Conservation (phyloP, 148 eudicot species). For the Silene latifolia region DNA sequence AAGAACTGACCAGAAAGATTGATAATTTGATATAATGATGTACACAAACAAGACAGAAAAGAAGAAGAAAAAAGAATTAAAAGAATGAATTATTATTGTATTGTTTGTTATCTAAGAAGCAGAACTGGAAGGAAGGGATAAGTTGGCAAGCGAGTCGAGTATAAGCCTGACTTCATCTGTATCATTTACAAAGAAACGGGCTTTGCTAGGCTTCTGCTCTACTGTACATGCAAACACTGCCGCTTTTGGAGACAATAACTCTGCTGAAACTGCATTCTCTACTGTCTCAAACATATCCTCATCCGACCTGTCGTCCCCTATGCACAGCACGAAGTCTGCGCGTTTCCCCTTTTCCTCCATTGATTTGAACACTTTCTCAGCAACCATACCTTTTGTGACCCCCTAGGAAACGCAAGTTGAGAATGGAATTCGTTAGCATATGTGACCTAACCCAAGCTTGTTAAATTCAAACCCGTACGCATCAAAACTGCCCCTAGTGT, state of each 20-base stretch:
- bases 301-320: conserved; percentile 75
- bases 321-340: conserved; percentile 71
- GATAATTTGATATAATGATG: not conserved
- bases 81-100: conserved; percentile 18
- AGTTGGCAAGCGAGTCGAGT: conserved; percentile 34
- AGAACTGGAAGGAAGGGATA: conserved; percentile 20
- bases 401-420: conserved; percentile 22
- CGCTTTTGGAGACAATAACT: conserved; percentile 55
- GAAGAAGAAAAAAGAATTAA: conserved; percentile 4
- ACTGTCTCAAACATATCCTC: conserved; percentile 85
- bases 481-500: no score
- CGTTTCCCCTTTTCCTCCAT: conserved; percentile 56
- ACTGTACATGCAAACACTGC: conserved; percentile 74
- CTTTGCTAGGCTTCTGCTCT: conserved; percentile 80
- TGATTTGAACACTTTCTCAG: conserved; percentile 46
- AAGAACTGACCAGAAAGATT: not conserved
- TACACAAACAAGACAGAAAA: not conserved
- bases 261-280: conserved; percentile 42
- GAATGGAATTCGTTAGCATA: not conserved
- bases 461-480: no score
- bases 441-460: no score
- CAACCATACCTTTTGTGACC: conserved; percentile 62
- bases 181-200: conserved; percentile 40
- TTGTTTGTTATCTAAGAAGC: not conserved
- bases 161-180: conserved; percentile 34